Percentiles rank a stretch among this genome's conserved stretches.
These are phyloP conservation scores for Crithidia acanthocephali DNA, from an alignment of 208 protist species.

Conservation along the genomic window DNA sequence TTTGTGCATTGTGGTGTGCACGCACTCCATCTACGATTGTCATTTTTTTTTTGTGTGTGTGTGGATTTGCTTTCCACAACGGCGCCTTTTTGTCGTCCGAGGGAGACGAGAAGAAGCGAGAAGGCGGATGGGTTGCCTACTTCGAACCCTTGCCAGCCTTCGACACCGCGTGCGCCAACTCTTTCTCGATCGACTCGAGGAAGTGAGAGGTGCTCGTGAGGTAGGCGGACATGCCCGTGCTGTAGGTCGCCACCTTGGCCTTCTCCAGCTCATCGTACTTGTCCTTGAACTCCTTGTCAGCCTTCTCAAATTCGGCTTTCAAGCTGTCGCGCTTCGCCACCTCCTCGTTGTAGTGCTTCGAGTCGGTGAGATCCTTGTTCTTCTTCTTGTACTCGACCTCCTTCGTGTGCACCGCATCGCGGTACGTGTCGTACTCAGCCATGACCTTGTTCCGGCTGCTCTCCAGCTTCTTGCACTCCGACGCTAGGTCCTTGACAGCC, in stretches of 20 bases:
- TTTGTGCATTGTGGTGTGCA: not conserved
- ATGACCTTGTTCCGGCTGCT: slow-evolving; percentile 46
- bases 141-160: slow-evolving; percentile 10
- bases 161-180: slow-evolving; percentile 7
- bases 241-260: slow-evolving; percentile 24
- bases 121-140: slow-evolving; percentile 2
- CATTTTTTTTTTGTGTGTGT: not conserved
- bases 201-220: slow-evolving; percentile 22
- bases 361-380: slow-evolving; percentile 50
- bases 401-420: slow-evolving; percentile 51
- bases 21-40: not conserved
- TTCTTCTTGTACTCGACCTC: slow-evolving; percentile 66
- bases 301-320: slow-evolving; percentile 43
- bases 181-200: slow-evolving; percentile 33
- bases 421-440: slow-evolving; percentile 66
- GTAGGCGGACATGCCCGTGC: slow-evolving; percentile 25
- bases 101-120: not conserved
- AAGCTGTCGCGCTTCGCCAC: slow-evolving; percentile 48
- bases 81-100: not conserved
- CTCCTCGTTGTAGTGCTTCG: slow-evolving; percentile 48
- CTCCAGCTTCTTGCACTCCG: slow-evolving; percentile 50
- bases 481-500: slow-evolving; percentile 30
- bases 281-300: slow-evolving; percentile 51
- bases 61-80: no score
- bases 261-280: slow-evolving; percentile 31